Base-by-base conservation (phyloP, 1,284 basidiomycete genomes). In the Phylloporus sp. region DNA sequence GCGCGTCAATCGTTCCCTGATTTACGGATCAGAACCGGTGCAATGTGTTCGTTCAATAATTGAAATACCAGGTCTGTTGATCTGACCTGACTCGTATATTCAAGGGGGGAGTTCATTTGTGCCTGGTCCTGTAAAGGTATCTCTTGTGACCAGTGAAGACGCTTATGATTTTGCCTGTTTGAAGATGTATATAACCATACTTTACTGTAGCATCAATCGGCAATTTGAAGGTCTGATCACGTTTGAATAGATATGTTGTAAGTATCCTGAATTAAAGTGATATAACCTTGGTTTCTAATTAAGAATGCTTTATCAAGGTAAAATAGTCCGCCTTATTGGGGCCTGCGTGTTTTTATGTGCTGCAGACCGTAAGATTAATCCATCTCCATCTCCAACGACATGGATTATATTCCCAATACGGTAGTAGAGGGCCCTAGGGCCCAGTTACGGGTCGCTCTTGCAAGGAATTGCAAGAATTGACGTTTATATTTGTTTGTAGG, bases 321-420 rank as follows among this genome's bases (percentile, higher is more conserved):
- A 39, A 7, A 15, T 27, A 52, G 12, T 52, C 27, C 15, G 11
- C 35, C 23, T 5, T 23, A 7, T 19, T 62, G 45, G 60, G n/a
- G 32, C 15, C 19, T 37, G 27, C 32, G 7, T 52, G 3, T 52
- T 62, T 39, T 14, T 62, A 7, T 37, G 25, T 12, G 47, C 47
- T 17, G 60, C 47, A 37, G 47, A 62, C 23, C 37, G 60, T 62
- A 32, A 52, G 60, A 14, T 49, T n/a, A n/a, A n/a, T 49, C 20
- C n/a, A 32, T 32, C 32, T 32, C 32, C 32, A 7, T 32, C 32
- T 32, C 32, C 32, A 32, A 32, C 32, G 32, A 32, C 32, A 32
- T 32, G 32, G 32, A 23, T 39, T 32, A 15, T 29, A 14, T 32
- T 61, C 11, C 25, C 23, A 17, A n/a, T 11, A 20, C 15, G 45